A percentile compares a stretch with the other conserved stretches of the same genome.
These are phyloP conservation scores for Saccharum officinarum DNA, from an alignment of 176 grass and related monocot genomes.

Conservation along the genomic window DNA sequence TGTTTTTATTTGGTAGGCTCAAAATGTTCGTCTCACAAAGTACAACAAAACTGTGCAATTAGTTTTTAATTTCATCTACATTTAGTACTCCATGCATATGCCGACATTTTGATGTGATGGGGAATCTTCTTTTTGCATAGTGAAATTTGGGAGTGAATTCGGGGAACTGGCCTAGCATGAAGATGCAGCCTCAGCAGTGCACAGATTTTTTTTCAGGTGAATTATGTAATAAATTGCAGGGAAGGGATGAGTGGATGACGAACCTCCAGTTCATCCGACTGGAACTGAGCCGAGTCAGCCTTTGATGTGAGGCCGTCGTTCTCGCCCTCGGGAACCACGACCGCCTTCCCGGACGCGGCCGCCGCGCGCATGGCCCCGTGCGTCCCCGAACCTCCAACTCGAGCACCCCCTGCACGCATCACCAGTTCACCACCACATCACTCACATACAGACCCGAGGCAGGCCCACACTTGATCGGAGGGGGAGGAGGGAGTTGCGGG, in stretches of 20 bases:
- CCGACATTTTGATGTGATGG: too few species aligned
- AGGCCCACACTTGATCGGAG: slow-evolving; percentile 6
- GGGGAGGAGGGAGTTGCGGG: neutral
- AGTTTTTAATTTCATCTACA: too few species aligned
- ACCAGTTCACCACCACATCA: slow-evolving; percentile 28
- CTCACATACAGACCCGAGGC: neutral
- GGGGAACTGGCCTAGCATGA: too few species aligned
- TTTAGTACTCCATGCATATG: too few species aligned
- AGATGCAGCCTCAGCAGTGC: neutral
- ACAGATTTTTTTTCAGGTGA: neutral
- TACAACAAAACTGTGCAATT: too few species aligned
- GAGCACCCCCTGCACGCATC: slow-evolving; percentile 38
- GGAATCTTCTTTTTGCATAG: too few species aligned
- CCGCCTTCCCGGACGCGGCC: slow-evolving; percentile 44
- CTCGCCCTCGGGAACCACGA: slow-evolving; percentile 57
- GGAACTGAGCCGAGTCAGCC: slow-evolving; percentile 26
- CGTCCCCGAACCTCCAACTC: slow-evolving; percentile 12
- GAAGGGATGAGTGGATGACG: neutral
- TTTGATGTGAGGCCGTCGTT: slow-evolving; percentile 42
- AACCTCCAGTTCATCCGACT: slow-evolving; percentile 52
- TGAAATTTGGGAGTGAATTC: too few species aligned
- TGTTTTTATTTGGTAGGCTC: too few species aligned
- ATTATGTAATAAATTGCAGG: neutral
- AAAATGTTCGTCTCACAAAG: too few species aligned
- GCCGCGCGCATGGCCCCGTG: slow-evolving; percentile 31